Percentiles rank a stretch among this genome's conserved stretches.
Evolutionary conservation across 768 basidiomycete genomes (phyloP).

Genomic region (Epithele typhae): DNA sequence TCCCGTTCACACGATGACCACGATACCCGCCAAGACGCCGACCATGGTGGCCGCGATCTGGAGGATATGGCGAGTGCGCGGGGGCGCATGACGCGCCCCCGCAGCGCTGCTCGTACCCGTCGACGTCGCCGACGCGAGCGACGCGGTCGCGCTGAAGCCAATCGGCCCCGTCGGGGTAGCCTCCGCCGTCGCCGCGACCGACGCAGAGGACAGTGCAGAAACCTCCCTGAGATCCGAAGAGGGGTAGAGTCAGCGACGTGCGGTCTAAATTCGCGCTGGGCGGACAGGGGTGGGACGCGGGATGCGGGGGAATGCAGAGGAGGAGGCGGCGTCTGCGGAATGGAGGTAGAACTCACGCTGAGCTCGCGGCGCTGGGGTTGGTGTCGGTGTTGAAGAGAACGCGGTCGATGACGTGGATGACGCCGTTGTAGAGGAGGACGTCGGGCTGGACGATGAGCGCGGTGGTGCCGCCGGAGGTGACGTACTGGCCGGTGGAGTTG

Average conservation of each 20-base stretch:
- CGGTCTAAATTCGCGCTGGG: not conserved
- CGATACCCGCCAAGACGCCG: too few species aligned
- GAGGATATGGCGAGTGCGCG: too few species aligned
- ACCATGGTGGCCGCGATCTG: too few species aligned
- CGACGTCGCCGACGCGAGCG: constrained; percentile 1
- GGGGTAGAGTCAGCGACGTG: not conserved
- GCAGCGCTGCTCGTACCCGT: too few species aligned
- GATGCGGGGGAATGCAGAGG: too few species aligned
- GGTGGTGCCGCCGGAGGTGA: constrained; percentile 40
- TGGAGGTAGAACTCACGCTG: constrained; percentile 37
- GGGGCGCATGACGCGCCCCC: too few species aligned
- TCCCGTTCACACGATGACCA: too few species aligned
- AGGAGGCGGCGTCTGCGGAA: too few species aligned
- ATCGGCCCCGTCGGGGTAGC: too few species aligned
- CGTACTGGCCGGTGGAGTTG: constrained; percentile 56
- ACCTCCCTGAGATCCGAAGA: not conserved
- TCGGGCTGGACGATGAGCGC: constrained; percentile 56
- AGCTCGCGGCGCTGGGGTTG: constrained; percentile 41
- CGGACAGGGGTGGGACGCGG: too few species aligned
- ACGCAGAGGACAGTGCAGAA: too few species aligned
- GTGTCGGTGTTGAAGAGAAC: constrained; percentile 44
- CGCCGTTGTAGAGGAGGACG: constrained; percentile 61
- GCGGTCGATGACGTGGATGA: constrained; percentile 56
- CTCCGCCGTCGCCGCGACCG: too few species aligned
- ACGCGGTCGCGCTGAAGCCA: constrained; percentile 10